Conservation (phyloP, 176 grass and related monocot genomes). For the Chrysopogon serrulatus region DNA sequence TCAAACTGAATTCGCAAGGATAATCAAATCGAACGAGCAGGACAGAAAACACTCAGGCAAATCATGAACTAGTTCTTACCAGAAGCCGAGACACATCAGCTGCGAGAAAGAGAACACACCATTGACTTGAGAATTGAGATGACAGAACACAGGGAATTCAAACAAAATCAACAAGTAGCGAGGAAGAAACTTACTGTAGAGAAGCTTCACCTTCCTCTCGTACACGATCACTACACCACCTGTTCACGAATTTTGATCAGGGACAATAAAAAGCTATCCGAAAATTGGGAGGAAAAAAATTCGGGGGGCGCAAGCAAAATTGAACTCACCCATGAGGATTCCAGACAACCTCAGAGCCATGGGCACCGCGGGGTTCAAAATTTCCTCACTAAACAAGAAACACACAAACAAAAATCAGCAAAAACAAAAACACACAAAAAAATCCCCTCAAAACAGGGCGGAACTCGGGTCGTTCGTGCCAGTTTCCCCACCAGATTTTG, state of each 20-base stretch:
- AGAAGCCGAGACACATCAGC: conserved; percentile 73
- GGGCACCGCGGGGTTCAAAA: conserved; percentile 84
- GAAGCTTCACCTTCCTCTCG: conserved; percentile 86
- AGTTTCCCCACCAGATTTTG: conserved; percentile 67
- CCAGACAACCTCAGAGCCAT: conserved; percentile 91
- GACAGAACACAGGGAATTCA: not conserved
- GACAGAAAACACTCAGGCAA: not conserved
- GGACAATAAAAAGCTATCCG: not conserved
- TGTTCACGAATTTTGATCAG: conserved; percentile 1
- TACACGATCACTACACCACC: conserved; percentile 97
- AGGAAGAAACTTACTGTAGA: conserved; percentile 52
- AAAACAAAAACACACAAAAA: not conserved
- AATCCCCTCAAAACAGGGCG: not conserved
- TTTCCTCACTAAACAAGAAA: conserved; percentile 64
- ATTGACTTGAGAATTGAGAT: not conserved
- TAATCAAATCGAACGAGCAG: not conserved
- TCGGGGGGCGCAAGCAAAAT: not conserved
- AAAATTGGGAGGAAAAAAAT: conserved; percentile 1
- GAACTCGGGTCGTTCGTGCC: not conserved
- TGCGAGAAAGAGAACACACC: conserved; percentile 21
- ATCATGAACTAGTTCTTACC: conserved; percentile 29
- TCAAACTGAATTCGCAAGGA: not conserved
- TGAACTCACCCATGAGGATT: conserved; percentile 85
- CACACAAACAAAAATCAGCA: not conserved
- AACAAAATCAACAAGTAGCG: not conserved